Evolutionary conservation across 306 rosid species (phyloP).

Genomic region (Medicago truncatula): DNA sequence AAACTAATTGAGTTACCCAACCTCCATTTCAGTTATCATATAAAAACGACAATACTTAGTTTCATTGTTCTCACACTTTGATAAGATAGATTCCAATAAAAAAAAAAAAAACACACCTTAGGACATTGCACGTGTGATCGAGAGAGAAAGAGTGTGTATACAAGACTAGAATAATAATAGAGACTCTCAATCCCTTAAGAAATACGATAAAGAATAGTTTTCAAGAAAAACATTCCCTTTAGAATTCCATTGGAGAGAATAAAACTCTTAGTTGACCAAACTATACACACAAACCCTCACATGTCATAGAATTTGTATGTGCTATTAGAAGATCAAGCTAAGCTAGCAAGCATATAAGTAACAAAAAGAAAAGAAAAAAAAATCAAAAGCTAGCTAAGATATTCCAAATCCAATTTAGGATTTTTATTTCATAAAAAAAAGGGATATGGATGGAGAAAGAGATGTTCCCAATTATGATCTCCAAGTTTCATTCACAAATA

Average conservation of each 20-base stretch:
- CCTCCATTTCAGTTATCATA: not conserved
- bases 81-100: constrained; percentile 37
- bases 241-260: constrained; percentile 43
- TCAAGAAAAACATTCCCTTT: constrained; percentile 53
- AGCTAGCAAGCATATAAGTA: constrained; percentile 1
- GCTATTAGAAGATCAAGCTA: constrained; percentile 13
- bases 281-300: constrained; percentile 32
- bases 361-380: not conserved
- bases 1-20: too few species aligned
- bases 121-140: constrained; percentile 56
- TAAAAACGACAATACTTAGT: constrained; percentile 36
- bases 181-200: constrained; percentile 47
- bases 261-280: constrained; percentile 59
- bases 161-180: constrained; percentile 33
- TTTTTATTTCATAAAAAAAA: constrained; percentile 1
- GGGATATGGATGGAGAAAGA: constrained; percentile 70
- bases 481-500: constrained; percentile 70
- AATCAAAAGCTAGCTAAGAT: constrained; percentile 17
- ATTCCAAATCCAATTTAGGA: constrained; percentile 24
- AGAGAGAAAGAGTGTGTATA: constrained; percentile 46
- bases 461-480: constrained; percentile 65
- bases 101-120: constrained; percentile 22
- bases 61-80: constrained; percentile 29
- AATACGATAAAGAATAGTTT: constrained; percentile 46
- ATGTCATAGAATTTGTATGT: constrained; percentile 7